A percentile compares a stretch with the other conserved stretches of the same genome.
These are phyloP conservation scores for Fimicolochytrium jonesii DNA, from an alignment of 192 early-diverging fungal genomes.

Conservation along the genomic window DNA sequence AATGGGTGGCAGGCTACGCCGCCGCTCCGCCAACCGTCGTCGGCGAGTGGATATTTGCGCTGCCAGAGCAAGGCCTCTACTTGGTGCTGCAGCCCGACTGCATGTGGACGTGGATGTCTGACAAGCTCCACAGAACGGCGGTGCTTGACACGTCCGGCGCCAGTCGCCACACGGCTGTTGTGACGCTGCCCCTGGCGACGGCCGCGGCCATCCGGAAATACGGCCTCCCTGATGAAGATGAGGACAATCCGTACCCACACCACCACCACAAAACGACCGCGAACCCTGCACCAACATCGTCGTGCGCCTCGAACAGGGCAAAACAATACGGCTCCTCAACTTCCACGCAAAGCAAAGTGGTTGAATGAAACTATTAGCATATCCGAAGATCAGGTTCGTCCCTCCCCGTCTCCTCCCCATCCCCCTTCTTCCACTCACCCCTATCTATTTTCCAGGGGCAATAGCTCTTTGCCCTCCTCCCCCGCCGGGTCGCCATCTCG, in stretches of 20 bases:
- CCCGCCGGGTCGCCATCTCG: conserved; percentile 10
- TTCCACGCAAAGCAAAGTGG: conserved; percentile 10
- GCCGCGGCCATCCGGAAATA: too few relatives aligned
- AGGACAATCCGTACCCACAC: neutral
- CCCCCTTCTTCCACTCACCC: neutral
- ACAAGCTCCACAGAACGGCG: too few relatives aligned
- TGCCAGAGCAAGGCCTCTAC: too few relatives aligned
- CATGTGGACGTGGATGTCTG: too few relatives aligned
- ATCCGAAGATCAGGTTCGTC: conserved; percentile 9
- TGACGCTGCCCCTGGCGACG: too few relatives aligned
- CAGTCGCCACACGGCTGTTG: too few relatives aligned
- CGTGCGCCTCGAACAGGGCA: conserved; percentile 4
- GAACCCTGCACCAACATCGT: conserved; percentile 1
- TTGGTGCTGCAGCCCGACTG: too few relatives aligned
- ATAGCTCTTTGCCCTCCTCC: conserved; percentile 29
- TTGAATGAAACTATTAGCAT: neutral
- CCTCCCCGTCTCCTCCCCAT: neutral
- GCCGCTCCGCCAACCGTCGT: too few relatives aligned
- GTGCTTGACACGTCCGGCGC: too few relatives aligned
- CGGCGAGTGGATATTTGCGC: too few relatives aligned
- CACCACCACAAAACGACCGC: neutral
- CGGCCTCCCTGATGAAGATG: too few relatives aligned
- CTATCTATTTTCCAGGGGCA: conserved; percentile 1
- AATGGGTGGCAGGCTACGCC: too few relatives aligned
- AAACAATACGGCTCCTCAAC: conserved; percentile 4